Evolutionary conservation across 116 monocot species (phyloP).

Genomic region (Phalaenopsis hybrid): DNA sequence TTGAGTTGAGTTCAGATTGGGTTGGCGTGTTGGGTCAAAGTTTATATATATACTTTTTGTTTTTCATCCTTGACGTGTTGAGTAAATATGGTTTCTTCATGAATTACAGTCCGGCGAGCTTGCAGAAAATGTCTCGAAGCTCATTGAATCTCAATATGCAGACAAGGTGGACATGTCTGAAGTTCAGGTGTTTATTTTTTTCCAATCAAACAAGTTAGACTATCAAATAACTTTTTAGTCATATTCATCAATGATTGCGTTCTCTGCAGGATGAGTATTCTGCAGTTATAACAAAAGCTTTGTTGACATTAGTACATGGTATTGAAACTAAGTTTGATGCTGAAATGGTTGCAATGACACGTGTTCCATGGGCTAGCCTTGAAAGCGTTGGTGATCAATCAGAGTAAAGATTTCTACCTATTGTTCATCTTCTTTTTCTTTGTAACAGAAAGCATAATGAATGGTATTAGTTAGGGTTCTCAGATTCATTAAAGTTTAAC

Average conservation of each 20-base stretch:
- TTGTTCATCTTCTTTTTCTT: neutral
- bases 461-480: neutral
- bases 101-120: conserved; percentile 77
- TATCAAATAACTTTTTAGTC: neutral
- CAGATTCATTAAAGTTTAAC: neutral
- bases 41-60: neutral
- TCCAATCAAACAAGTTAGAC: neutral
- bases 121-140: conserved; percentile 95
- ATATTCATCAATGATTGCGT: neutral
- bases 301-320: conserved; percentile 88
- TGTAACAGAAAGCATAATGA: too few species aligned
- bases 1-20: too few species aligned
- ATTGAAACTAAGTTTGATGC: conserved; percentile 96
- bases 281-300: conserved; percentile 82
- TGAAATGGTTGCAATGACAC: conserved; percentile 98
- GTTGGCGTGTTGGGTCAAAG: too few species aligned
- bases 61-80: neutral
- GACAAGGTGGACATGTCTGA: conserved; percentile 94
- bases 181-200: conserved; percentile 71
- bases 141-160: conserved; percentile 73
- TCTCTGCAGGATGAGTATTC: conserved; percentile 87
- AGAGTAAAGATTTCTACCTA: neutral
- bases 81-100: conserved; percentile 2
- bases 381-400: conserved; percentile 90
- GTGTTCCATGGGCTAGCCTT: conserved; percentile 89